These are phyloP conservation scores for Claviceps quebecensis DNA, from an alignment of 2,329 filamentous ascomycete species.

Conservation along the genomic window DNA sequence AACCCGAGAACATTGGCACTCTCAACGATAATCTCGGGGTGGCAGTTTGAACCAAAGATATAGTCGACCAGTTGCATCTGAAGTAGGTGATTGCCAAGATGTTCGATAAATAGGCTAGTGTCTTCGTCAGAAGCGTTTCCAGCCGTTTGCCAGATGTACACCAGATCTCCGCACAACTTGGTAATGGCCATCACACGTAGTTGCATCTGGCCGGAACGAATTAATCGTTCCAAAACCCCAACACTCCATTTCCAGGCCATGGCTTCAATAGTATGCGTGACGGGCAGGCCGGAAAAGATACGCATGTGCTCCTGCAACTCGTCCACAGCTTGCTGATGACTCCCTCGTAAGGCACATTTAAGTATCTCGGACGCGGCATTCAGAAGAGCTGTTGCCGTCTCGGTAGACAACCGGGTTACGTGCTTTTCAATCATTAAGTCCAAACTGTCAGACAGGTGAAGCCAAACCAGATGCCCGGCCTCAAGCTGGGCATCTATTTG, in stretches of 20 bases:
- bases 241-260: conserved; percentile 57
- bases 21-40: conserved; percentile 74
- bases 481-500: conserved; percentile 21
- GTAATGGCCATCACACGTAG: conserved; percentile 67
- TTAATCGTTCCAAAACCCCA: conserved; percentile 51
- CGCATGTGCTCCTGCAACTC: conserved; percentile 13
- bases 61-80: conserved; percentile 66
- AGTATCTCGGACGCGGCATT: conserved; percentile 30
- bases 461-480: conserved; percentile 30
- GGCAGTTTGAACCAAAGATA: conserved; percentile 78
- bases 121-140: conserved; percentile 30
- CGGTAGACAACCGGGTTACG: conserved; percentile 34
- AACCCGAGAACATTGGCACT: conserved; percentile 80
- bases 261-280: conserved; percentile 30
- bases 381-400: conserved; percentile 27
- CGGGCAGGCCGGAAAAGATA: conserved; percentile 23
- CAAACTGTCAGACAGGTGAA: conserved; percentile 27
- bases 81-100: conserved; percentile 56
- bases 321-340: conserved; percentile 21
- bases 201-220: conserved; percentile 81
- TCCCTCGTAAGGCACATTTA: conserved; percentile 24
- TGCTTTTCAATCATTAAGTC: conserved; percentile 39
- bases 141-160: conserved; percentile 48
- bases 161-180: conserved; percentile 57
- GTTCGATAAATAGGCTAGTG: conserved; percentile 40